phyloP scores from a whole-genome alignment of 345 rosid species.

The Dipteronia dyeriana region DNA sequence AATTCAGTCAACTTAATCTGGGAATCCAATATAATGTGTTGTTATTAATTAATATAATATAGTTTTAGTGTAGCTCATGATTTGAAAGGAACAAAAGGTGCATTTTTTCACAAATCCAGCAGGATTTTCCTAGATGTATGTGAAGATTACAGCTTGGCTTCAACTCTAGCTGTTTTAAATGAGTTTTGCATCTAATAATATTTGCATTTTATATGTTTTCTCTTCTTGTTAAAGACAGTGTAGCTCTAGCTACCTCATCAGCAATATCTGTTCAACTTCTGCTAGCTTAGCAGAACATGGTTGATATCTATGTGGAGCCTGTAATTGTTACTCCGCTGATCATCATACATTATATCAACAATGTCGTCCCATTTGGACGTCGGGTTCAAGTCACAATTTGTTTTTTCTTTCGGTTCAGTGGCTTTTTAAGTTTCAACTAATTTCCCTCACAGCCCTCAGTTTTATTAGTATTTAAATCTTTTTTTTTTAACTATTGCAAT shows the following conservation, averaged over 20 bases:
- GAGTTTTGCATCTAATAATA: not conserved
- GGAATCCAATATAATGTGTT: slow-evolving; percentile 27
- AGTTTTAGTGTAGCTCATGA: slow-evolving; percentile 23
- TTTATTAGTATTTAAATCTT: too few relatives aligned
- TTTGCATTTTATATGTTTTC: not conserved
- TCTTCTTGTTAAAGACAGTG: not conserved
- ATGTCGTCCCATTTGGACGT: slow-evolving; percentile 27
- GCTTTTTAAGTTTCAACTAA: too few relatives aligned
- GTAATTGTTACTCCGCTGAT: too few relatives aligned
- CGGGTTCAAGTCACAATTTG: slow-evolving; percentile 51
- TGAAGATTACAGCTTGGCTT: slow-evolving; percentile 18
- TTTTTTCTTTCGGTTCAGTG: not conserved
- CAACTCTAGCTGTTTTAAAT: slow-evolving; percentile 6
- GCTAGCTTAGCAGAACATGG: too few relatives aligned
- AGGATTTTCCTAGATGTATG: slow-evolving; percentile 21
- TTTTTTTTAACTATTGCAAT: too few relatives aligned
- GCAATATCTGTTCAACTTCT: too few relatives aligned
- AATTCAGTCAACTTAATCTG: slow-evolving; percentile 30
- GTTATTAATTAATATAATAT: not conserved
- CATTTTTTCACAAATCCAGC: slow-evolving; percentile 17
- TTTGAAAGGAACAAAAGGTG: slow-evolving; percentile 29
- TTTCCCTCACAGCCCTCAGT: too few relatives aligned
- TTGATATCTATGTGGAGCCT: too few relatives aligned
- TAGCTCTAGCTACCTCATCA: too few relatives aligned
- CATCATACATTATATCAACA: too few relatives aligned